A percentile compares a stretch with the other conserved stretches of the same genome.
Conservation (phyloP, 306 rosid genomes). For the Parietaria judaica region DNA sequence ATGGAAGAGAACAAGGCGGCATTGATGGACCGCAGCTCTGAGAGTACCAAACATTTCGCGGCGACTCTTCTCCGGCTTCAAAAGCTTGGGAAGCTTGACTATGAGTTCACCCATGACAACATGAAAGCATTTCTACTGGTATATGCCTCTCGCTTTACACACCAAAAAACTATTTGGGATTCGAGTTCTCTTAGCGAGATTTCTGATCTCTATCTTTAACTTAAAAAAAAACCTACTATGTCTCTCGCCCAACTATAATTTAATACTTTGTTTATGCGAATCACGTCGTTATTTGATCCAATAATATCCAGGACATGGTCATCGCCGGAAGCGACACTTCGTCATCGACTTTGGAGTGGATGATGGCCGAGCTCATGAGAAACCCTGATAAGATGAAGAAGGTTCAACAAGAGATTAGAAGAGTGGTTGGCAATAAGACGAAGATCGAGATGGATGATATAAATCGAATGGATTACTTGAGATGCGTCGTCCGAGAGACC, state of each 20-base stretch:
- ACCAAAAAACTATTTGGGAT: too few relatives aligned
- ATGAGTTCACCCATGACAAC: constrained; percentile 13
- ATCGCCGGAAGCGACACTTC: constrained; percentile 27
- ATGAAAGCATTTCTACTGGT: constrained; percentile 18
- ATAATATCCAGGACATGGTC: constrained; percentile 46
- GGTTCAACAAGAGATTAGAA: constrained; percentile 51
- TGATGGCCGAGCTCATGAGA: constrained; percentile 36
- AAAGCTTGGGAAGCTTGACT: constrained; percentile 3
- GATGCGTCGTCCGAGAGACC: constrained; percentile 40
- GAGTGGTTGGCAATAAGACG: constrained; percentile 29
- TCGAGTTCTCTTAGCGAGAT: too few relatives aligned
- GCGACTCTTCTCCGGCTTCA: constrained; percentile 31
- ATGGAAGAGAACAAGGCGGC: background rate
- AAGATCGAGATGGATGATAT: constrained; percentile 28
- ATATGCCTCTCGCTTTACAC: background rate
- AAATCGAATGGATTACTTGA: constrained; percentile 37
- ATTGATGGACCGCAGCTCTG: background rate
- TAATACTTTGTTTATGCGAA: too few relatives aligned
- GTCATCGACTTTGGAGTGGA: constrained; percentile 35
- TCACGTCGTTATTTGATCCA: too few relatives aligned
- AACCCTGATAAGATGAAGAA: constrained; percentile 40
- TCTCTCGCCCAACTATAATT: too few relatives aligned
- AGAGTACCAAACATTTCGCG: constrained; percentile 18
- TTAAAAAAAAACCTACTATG: too few relatives aligned
- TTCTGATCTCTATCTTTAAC: too few relatives aligned